Evolutionary conservation across 441 rosid species (phyloP), one percentile per base, ranked within the genome.

Genomic region (Cnidoscolus chayamansa): DNA sequence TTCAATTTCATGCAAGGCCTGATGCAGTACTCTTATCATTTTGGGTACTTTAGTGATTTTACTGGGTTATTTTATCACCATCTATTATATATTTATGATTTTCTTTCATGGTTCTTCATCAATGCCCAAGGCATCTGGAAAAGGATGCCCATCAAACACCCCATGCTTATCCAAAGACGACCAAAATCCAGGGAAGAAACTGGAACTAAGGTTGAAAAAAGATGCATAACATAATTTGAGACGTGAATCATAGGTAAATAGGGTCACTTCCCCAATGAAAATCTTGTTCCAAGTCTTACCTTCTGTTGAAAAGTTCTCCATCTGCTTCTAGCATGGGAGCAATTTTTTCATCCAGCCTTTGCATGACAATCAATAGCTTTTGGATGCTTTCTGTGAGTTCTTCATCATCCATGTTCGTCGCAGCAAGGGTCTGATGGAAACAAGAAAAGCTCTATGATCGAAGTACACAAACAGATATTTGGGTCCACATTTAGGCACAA

Each of bases 351-450:
- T 94, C 99, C 56, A 94, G 86, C 74, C 96, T 88, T 80, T 94
- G 97, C 99, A 94, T 94, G 68, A 94, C 99, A 71, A 92, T 83
- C 65, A 94, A 86, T 69, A 94, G 87, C 86, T 94, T 92, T 77
- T 92, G 94, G 90, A 94, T 86, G 79, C 94, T 92, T 79, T 89
- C 98, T 17, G 92, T 87, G 72, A 94, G 86, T 75, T 94, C 96
- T 82, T 86, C 85, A 79, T 90, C 91, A 50, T 79, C 93, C 93
- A 94, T 84, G 84, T 86, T 85, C 47, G 98, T 92, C 2, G 99
- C 98, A 80, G 99, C 88, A 16, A 92, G 86, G 48, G 98, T 94
- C 99, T 94, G 85, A 55, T 57, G 13, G 16, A 63, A 8, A 72
- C 3, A 1, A 58, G 65, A 68, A 55, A 10, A 35, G 16, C 17